These are phyloP conservation scores for Fraxinus pennsylvanica DNA, from an alignment of 257 asterid species.

Conservation along the genomic window DNA sequence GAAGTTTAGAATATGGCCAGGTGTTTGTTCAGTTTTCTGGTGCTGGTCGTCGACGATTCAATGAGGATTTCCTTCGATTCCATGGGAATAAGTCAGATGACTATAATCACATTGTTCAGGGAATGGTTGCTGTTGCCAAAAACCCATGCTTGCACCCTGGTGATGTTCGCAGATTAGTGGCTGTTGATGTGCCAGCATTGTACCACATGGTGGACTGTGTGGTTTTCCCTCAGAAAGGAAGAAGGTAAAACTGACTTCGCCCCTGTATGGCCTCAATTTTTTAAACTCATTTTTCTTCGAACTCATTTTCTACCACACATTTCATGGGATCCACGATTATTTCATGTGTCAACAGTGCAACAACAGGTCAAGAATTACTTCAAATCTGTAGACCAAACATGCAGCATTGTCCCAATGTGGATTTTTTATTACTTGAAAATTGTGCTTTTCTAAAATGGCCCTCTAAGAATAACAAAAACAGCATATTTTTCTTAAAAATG, in stretches of 20 bases:
- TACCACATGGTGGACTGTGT: constrained; percentile 91
- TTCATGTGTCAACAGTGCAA: neutral
- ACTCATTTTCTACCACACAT: no score
- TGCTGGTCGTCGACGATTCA: constrained; percentile 36
- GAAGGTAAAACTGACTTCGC: constrained; percentile 46
- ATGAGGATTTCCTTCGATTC: constrained; percentile 28
- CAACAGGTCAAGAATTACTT: neutral
- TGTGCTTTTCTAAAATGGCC: neutral
- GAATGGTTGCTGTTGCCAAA: constrained; percentile 74
- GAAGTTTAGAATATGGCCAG: constrained; percentile 73
- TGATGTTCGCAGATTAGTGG: constrained; percentile 75
- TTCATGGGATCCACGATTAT: no score
- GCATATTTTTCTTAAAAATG: neutral
- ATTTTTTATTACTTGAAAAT: no score
- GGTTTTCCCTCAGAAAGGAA: constrained; percentile 77
- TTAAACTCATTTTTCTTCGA: no score
- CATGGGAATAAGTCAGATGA: constrained; percentile 26
- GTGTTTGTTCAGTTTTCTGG: constrained; percentile 75
- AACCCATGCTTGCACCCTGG: constrained; percentile 98
- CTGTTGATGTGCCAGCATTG: constrained; percentile 56
- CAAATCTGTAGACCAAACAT: neutral
- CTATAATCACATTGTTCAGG: constrained; percentile 29
- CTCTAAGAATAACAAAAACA: neutral
- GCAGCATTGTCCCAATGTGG: neutral
- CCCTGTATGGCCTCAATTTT: no score